Conservation (phyloP, 2,329 filamentous ascomycete species). For the Nemania diffusa region DNA sequence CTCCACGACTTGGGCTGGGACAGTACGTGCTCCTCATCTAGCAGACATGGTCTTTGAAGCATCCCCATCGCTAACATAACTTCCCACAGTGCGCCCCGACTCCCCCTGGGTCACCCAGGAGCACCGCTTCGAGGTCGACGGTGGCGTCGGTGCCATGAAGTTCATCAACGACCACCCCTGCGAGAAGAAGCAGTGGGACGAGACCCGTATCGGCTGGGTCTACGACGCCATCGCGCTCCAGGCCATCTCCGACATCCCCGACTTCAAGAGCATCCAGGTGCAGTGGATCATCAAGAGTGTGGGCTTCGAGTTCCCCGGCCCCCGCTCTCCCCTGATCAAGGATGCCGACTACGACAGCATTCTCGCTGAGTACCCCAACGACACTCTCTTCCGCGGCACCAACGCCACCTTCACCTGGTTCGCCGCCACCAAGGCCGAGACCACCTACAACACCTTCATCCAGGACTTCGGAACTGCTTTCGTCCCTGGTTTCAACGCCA, state of each 20-base stretch:
- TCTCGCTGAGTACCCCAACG: slow-evolving; percentile 32
- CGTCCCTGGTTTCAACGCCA: slow-evolving; percentile 33
- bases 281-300: slow-evolving; percentile 38
- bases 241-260: slow-evolving; percentile 26
- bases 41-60: neutral
- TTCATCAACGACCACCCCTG: slow-evolving; percentile 30
- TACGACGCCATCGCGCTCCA: slow-evolving; percentile 35
- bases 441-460: slow-evolving; percentile 34
- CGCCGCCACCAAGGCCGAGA: slow-evolving; percentile 29
- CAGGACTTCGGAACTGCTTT: slow-evolving; percentile 33
- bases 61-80: slow-evolving; percentile 17
- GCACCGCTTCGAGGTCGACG: slow-evolving; percentile 35
- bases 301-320: slow-evolving; percentile 37
- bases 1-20: slow-evolving; percentile 38
- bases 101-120: slow-evolving; percentile 32
- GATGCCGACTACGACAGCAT: slow-evolving; percentile 32
- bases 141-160: slow-evolving; percentile 32
- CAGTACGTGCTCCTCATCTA: slow-evolving; percentile 28
- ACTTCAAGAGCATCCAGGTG: slow-evolving; percentile 36
- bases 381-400: slow-evolving; percentile 35
- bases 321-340: slow-evolving; percentile 31
- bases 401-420: slow-evolving; percentile 38
- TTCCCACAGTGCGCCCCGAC: slow-evolving; percentile 30
- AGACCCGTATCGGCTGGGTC: slow-evolving; percentile 25
- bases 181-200: slow-evolving; percentile 27